Conservation (phyloP, 1,139 yeast genomes). For the Pichiaceae sp. region DNA sequence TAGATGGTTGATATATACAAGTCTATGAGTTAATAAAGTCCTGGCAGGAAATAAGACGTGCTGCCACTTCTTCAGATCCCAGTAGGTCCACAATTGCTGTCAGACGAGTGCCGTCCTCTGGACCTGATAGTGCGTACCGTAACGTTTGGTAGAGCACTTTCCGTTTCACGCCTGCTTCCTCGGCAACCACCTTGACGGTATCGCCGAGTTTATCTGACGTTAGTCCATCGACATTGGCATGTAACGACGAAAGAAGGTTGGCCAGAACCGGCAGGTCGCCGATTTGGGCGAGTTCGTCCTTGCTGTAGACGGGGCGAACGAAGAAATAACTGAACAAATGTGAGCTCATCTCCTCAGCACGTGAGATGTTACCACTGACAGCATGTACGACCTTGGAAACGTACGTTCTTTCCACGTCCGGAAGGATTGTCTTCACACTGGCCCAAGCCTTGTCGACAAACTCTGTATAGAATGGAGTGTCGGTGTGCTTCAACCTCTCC, state of each 20-base stretch:
- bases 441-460: constrained; percentile 26
- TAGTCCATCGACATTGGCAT: constrained; percentile 5
- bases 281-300: constrained; percentile 14
- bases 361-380: constrained; percentile 35
- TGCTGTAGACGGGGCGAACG: constrained; percentile 23
- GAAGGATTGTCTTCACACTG: constrained; percentile 13
- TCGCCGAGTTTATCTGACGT: constrained; percentile 7
- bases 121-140: constrained; percentile 69
- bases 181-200: constrained; percentile 5
- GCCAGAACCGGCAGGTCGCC: too few relatives aligned
- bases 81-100: constrained; percentile 50
- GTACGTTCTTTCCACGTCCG: constrained; percentile 23
- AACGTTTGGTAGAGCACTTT: constrained; percentile 51
- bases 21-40: not conserved
- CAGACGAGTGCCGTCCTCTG: constrained; percentile 61
- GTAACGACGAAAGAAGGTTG: not conserved
- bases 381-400: constrained; percentile 24
- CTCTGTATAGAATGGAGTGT: constrained; percentile 26
- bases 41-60: not conserved
- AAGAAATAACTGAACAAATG: constrained; percentile 42
- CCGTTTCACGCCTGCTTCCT: constrained; percentile 8
- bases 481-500: constrained; percentile 25
- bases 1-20: not conserved
- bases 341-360: constrained; percentile 37
- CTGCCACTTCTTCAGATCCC: constrained; percentile 36